Evolutionary conservation across 1,284 basidiomycete genomes (phyloP), one percentile per base, ranked within the genome.

Genomic region (Tremellales sp.): DNA sequence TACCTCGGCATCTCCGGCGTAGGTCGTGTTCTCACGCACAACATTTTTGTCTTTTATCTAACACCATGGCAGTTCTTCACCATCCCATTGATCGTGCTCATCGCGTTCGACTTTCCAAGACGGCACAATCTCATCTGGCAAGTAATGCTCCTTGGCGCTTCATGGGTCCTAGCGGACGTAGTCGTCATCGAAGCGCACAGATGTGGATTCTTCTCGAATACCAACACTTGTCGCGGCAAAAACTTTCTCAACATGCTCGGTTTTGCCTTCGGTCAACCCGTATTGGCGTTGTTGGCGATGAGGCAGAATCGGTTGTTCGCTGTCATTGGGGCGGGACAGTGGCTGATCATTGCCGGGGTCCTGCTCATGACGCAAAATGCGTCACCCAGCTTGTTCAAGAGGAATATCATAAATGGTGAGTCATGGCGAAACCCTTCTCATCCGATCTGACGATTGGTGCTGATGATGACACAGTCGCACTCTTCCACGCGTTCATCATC

Each of bases 211-310:
- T 68, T 66, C 42, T 15, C 40, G 6, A 13, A 10, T 0, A 51
- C 56, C 11, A 57, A 54, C 37, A 44, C 29, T 11, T 68, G 66
- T 40, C 62, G 65, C 1, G 53, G 52, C 2, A 45, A 58, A 19
- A 66, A 61, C 40, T 65, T 58, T 36, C 41, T 61, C 40, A 67
- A 65, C 45, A 43, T 65, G 15, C 36, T 68, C 17, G 64, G 61
- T 27, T 67, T 60, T 58, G 75, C 75, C 11, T 76, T 83, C 56
- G 86, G 82, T 11, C 70, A 87, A 21, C 87, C 87, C 61, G 84
- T 83, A 0, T 82, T 91, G 36, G 86, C 82, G 1, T 70, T 91
- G 8, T 87, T 91, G 62, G 87, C 86, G 2, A 68, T 91, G 46
- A 81, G 83, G 57, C 74, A 85, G 59, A 81, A 84, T 51, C 78